phyloP scores from a whole-genome alignment of 768 basidiomycete genomes.

The Pisolithus tinctorius region DNA sequence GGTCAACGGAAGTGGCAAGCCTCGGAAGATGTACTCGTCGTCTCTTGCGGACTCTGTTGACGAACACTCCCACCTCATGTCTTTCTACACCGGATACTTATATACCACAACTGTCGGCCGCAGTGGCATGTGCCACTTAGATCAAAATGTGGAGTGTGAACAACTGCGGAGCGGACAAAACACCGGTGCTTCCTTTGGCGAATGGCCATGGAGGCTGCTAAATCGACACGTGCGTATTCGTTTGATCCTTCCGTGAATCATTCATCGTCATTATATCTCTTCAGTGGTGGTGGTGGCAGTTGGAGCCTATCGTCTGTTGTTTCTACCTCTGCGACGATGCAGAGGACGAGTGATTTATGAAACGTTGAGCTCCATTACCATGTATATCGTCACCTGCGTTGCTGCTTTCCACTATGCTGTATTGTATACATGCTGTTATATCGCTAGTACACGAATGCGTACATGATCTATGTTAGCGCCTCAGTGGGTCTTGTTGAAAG shows the following conservation, averaged over 20 bases:
- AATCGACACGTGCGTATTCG: slow-evolving; percentile 55
- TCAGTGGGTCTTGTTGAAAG: too few relatives aligned
- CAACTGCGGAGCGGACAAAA: slow-evolving; percentile 34
- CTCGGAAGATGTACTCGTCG: slow-evolving; percentile 4
- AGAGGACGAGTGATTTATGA: slow-evolving; percentile 44
- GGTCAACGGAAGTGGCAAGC: neutral
- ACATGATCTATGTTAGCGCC: too few relatives aligned
- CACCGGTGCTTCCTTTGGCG: slow-evolving; percentile 53
- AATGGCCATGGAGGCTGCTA: slow-evolving; percentile 62
- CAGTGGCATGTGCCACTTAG: slow-evolving; percentile 10
- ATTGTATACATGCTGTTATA: too few relatives aligned
- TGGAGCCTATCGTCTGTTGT: slow-evolving; percentile 60
- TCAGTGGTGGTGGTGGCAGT: slow-evolving; percentile 84
- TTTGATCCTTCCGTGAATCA: neutral
- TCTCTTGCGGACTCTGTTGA: slow-evolving; percentile 11
- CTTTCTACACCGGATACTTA: slow-evolving; percentile 16
- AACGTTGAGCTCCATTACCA: neutral
- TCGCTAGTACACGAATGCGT: too few relatives aligned
- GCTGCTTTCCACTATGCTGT: too few relatives aligned
- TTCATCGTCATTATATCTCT: neutral
- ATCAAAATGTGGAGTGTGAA: slow-evolving; percentile 26
- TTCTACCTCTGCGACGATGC: slow-evolving; percentile 39
- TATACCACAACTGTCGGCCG: slow-evolving; percentile 7
- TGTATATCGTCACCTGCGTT: slow-evolving; percentile 9
- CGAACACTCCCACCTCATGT: slow-evolving; percentile 37